Percentiles rank a stretch among this genome's conserved stretches.
phyloP scores from a whole-genome alignment of 345 rosid species.

The Salix exigua region DNA sequence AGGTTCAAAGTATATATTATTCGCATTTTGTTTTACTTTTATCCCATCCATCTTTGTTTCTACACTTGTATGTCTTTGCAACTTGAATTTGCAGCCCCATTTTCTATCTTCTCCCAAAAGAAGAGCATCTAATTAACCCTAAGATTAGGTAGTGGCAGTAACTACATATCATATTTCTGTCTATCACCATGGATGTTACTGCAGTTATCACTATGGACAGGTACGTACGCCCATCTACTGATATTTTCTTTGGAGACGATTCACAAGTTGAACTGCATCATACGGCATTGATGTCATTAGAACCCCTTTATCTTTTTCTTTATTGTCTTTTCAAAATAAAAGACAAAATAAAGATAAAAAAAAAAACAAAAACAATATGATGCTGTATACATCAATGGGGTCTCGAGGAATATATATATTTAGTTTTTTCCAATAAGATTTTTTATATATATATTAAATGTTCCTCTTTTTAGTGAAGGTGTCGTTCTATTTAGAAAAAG shows the following conservation, averaged over 20 bases:
- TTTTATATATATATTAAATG: slow-evolving; percentile 1
- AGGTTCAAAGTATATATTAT: not conserved
- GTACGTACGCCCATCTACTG: not conserved
- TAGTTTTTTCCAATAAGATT: not conserved
- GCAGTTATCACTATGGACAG: not conserved
- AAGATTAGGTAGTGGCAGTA: not conserved
- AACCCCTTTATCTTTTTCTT: not conserved
- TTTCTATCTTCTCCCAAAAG: not conserved
- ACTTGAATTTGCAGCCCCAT: not conserved
- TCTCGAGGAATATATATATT: not conserved
- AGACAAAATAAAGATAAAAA: not conserved
- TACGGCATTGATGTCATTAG: slow-evolving; percentile 9
- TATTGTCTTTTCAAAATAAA: not conserved
- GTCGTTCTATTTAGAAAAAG: slow-evolving; percentile 15
- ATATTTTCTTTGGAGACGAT: not conserved
- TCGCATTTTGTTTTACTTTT: not conserved
- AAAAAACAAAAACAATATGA: not conserved
- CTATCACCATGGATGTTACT: too few relatives aligned
- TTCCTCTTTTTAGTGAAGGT: slow-evolving; percentile 1
- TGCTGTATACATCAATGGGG: not conserved
- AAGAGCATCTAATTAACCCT: not conserved
- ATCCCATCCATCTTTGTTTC: not conserved
- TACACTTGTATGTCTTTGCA: not conserved
- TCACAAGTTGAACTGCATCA: slow-evolving; percentile 1
- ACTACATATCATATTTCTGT: too few relatives aligned